A percentile compares a stretch with the other conserved stretches of the same genome.
Conservation (phyloP, 192 early-diverging fungal species). For the Coemansia sp. region DNA sequence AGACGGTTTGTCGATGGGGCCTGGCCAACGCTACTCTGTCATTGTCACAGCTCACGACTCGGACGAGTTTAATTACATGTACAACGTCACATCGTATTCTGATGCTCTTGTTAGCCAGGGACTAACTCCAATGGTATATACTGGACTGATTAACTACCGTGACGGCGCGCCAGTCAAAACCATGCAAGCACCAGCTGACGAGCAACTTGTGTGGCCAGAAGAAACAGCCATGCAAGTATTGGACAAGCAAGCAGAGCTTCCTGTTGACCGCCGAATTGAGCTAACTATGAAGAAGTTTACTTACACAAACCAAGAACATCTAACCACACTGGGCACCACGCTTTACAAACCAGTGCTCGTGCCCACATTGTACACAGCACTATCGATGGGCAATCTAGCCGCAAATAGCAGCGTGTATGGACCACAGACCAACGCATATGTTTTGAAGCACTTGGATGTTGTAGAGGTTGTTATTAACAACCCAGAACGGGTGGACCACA, state of each 20-base stretch:
- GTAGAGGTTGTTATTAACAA: no score
- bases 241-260: slow-evolving; percentile 7
- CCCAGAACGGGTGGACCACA: no score
- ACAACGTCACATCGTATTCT: slow-evolving; percentile 12
- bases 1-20: slow-evolving; percentile 13
- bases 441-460: no score
- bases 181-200: not conserved
- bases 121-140: slow-evolving; percentile 38
- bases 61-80: slow-evolving; percentile 60
- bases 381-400: no score
- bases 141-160: slow-evolving; percentile 18
- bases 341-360: not conserved
- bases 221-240: slow-evolving; percentile 12
- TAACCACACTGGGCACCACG: not conserved
- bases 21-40: slow-evolving; percentile 74
- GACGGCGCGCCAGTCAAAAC: slow-evolving; percentile 2
- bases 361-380: no score
- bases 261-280: slow-evolving; percentile 5
- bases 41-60: slow-evolving; percentile 65
- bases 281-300: not conserved
- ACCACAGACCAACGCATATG: no score
- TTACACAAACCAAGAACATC: not conserved
- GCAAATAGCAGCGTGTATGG: no score
- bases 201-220: slow-evolving; percentile 10
- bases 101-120: slow-evolving; percentile 57